These are phyloP conservation scores for Pythium insidiosum DNA, from an alignment of 352 stramenopile species.

Conservation along the genomic window DNA sequence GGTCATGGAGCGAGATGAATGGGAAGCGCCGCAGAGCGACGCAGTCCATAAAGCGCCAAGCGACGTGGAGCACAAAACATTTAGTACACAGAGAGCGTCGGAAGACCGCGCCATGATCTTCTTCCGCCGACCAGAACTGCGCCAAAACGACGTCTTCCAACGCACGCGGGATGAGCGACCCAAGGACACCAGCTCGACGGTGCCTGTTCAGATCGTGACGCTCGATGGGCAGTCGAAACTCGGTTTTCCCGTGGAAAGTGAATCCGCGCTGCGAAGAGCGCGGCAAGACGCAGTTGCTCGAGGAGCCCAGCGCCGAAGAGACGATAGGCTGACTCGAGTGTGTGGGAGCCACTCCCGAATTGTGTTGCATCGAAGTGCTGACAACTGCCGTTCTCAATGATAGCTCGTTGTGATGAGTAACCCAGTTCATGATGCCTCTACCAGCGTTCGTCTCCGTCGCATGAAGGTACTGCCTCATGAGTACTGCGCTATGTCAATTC, in stretches of 20 bases:
- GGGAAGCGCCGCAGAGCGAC: no score
- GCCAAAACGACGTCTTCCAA: slow-evolving; percentile 29
- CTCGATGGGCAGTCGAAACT: slow-evolving; percentile 35
- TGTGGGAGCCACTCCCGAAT: no score
- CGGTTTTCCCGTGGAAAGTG: slow-evolving; percentile 22
- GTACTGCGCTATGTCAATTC: no score
- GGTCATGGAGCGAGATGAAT: no score
- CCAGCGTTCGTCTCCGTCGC: slow-evolving; percentile 23
- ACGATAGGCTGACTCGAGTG: slow-evolving; percentile 17
- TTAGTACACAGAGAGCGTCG: not conserved
- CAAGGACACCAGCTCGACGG: not conserved
- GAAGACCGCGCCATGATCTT: slow-evolving; percentile 10
- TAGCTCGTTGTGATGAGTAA: slow-evolving; percentile 39
- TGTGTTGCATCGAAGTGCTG: no score
- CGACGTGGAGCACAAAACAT: no score
- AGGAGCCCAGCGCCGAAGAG: not conserved
- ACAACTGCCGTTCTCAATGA: not conserved
- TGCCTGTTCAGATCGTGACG: slow-evolving; percentile 41
- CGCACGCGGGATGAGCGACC: slow-evolving; percentile 5
- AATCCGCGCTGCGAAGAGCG: no score
- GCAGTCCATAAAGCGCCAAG: no score
- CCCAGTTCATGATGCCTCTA: slow-evolving; percentile 18
- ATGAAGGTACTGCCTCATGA: slow-evolving; percentile 19
- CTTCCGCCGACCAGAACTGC: slow-evolving; percentile 37
- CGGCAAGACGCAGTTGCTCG: no score